Evolutionary conservation across 257 asterid genomes (phyloP).

Genomic region (Scutellaria baicalensis): DNA sequence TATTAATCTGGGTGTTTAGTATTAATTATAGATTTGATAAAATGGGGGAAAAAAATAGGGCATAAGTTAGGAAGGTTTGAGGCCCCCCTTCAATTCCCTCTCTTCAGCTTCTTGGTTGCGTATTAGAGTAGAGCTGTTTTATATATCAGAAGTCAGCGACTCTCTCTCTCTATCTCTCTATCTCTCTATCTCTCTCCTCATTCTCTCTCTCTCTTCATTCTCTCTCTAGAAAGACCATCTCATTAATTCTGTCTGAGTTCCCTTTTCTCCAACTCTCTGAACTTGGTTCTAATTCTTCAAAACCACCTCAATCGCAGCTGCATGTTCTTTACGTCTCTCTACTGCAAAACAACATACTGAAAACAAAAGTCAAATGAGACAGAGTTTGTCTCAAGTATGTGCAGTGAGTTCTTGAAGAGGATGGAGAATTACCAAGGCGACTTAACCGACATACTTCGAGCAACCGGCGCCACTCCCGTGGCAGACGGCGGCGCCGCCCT

Average conservation of each 20-base stretch:
- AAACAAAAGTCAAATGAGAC: slow-evolving; percentile 12
- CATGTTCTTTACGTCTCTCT: slow-evolving; percentile 28
- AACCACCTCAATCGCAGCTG: slow-evolving; percentile 11
- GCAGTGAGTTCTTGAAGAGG: slow-evolving; percentile 32
- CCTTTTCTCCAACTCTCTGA: not conserved
- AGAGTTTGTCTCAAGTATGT: slow-evolving; percentile 19
- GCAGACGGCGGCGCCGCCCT: not conserved
- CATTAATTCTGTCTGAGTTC: slow-evolving; percentile 10
- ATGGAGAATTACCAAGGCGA: slow-evolving; percentile 79
- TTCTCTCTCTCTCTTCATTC: slow-evolving; percentile 12
- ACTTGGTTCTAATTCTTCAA: slow-evolving; percentile 3
- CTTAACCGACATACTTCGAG: slow-evolving; percentile 66
- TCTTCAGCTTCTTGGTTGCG: slow-evolving; percentile 38
- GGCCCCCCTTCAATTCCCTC: not conserved
- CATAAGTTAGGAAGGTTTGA: too few relatives aligned
- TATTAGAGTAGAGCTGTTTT: slow-evolving; percentile 35
- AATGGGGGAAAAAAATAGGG: too few relatives aligned
- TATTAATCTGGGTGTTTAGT: too few relatives aligned
- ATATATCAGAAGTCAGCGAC: slow-evolving; percentile 65
- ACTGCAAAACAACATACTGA: slow-evolving; percentile 14
- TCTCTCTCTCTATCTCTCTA: slow-evolving; percentile 15
- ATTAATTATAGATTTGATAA: too few relatives aligned
- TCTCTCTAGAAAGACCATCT: slow-evolving; percentile 14
- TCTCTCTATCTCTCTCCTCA: slow-evolving; percentile 10
- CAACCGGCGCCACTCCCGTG: slow-evolving; percentile 19